A percentile compares a stretch with the other conserved stretches of the same genome.
These are phyloP conservation scores for Pluteus cervinus DNA, from an alignment of 768 basidiomycete genomes.

Conservation along the genomic window DNA sequence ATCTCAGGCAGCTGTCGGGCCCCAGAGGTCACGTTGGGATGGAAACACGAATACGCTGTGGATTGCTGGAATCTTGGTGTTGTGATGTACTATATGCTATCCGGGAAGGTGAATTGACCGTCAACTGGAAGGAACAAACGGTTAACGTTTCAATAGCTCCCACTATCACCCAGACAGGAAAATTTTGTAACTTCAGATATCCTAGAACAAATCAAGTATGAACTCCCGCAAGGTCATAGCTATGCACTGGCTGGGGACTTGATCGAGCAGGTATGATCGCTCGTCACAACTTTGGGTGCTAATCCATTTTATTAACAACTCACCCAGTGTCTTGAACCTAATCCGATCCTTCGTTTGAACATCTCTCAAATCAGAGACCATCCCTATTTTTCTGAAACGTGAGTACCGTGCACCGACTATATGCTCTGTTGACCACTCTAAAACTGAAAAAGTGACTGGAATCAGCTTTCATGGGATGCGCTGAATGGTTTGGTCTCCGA, in stretches of 20 bases:
- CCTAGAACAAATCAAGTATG: slow-evolving; percentile 27
- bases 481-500: too few species aligned
- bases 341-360: slow-evolving; percentile 39
- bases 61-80: slow-evolving; percentile 60
- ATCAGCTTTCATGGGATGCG: slow-evolving; percentile 23
- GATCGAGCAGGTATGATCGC: slow-evolving; percentile 34
- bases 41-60: slow-evolving; percentile 44
- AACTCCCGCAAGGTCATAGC: slow-evolving; percentile 16
- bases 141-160: background rate
- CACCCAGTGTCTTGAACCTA: slow-evolving; percentile 49
- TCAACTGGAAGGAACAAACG: background rate
- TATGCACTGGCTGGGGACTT: slow-evolving; percentile 34
- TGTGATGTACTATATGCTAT: slow-evolving; percentile 43
- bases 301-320: slow-evolving; percentile 1
- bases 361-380: slow-evolving; percentile 39
- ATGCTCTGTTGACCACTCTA: slow-evolving; percentile 6
- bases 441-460: slow-evolving; percentile 31
- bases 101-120: slow-evolving; percentile 31
- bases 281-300: background rate
- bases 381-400: slow-evolving; percentile 44
- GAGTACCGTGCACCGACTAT: slow-evolving; percentile 16
- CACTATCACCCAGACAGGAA: slow-evolving; percentile 18
- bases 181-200: slow-evolving; percentile 15
- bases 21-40: slow-evolving; percentile 50
- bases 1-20: slow-evolving; percentile 30